These are phyloP conservation scores for Nannizzia gypsea DNA, from an alignment of 2,329 filamentous ascomycete species.

Conservation along the genomic window DNA sequence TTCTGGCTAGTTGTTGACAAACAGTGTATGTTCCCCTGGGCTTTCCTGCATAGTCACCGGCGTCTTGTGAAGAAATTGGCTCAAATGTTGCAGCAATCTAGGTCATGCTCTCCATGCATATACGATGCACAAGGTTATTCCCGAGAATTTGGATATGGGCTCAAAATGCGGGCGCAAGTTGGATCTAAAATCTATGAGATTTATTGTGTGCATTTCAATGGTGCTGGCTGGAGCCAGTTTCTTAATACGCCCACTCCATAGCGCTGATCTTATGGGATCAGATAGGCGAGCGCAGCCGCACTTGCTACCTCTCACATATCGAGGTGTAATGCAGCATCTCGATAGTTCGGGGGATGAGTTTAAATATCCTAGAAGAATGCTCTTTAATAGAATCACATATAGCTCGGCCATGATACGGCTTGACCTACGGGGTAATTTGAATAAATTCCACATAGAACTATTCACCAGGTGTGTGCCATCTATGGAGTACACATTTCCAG, in stretches of 20 bases:
- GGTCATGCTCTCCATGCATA: background rate
- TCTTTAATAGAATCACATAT: too few species aligned
- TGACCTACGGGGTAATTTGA: too few species aligned
- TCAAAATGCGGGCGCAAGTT: background rate
- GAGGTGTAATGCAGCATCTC: too few species aligned
- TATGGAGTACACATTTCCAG: too few species aligned
- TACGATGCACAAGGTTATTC: background rate
- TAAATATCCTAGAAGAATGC: too few species aligned
- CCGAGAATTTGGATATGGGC: background rate
- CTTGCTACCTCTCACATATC: too few species aligned
- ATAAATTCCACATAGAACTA: too few species aligned
- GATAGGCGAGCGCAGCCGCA: too few species aligned
- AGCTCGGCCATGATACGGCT: too few species aligned
- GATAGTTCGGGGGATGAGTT: too few species aligned
- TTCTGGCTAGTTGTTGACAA: background rate
- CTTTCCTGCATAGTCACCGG: background rate
- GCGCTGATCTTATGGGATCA: background rate
- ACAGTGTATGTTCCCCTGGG: background rate
- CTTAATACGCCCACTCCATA: background rate
- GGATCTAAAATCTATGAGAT: background rate
- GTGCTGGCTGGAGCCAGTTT: too few species aligned
- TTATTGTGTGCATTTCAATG: background rate
- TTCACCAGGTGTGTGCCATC: too few species aligned
- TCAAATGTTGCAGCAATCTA: background rate
- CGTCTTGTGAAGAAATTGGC: background rate